phyloP scores from a whole-genome alignment of 139 green algal species.

The Monoraphidium neglectum region DNA sequence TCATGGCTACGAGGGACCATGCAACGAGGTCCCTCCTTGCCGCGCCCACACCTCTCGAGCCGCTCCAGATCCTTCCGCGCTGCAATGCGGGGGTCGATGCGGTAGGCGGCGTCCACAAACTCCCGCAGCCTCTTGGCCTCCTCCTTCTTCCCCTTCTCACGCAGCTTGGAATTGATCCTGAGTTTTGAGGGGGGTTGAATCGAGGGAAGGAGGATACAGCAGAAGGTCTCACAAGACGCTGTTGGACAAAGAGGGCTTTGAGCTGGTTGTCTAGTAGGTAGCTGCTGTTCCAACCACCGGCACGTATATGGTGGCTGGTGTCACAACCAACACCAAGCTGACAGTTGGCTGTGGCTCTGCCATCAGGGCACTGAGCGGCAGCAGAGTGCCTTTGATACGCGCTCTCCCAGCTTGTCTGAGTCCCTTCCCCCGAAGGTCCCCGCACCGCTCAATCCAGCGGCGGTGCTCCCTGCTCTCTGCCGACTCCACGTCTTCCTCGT shows the following conservation, averaged over 20 bases:
- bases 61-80: conserved; percentile 73
- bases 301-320: too few species aligned
- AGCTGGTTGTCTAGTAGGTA: too few species aligned
- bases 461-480: conserved; percentile 84
- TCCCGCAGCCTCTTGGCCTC: conserved; percentile 81
- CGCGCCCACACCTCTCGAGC: conserved; percentile 57
- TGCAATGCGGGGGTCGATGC: conserved; percentile 78
- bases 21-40: too few species aligned
- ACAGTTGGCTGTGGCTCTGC: background rate
- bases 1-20: background rate
- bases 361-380: background rate
- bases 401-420: background rate
- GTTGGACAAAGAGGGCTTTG: too few species aligned
- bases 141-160: conserved; percentile 95
- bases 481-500: conserved; percentile 93
- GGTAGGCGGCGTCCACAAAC: conserved; percentile 90
- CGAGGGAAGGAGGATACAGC: too few species aligned
- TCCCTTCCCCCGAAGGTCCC: too few species aligned
- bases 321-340: too few species aligned
- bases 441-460: conserved; percentile 88
- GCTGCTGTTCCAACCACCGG: too few species aligned
- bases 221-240: too few species aligned
- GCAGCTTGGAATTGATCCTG: conserved; percentile 89
- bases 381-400: background rate
- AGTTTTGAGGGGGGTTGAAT: background rate